Evolutionary conservation across 208 protist species (phyloP), one percentile per base, ranked within the genome.

Genomic region (Trypanosoma avium): DNA sequence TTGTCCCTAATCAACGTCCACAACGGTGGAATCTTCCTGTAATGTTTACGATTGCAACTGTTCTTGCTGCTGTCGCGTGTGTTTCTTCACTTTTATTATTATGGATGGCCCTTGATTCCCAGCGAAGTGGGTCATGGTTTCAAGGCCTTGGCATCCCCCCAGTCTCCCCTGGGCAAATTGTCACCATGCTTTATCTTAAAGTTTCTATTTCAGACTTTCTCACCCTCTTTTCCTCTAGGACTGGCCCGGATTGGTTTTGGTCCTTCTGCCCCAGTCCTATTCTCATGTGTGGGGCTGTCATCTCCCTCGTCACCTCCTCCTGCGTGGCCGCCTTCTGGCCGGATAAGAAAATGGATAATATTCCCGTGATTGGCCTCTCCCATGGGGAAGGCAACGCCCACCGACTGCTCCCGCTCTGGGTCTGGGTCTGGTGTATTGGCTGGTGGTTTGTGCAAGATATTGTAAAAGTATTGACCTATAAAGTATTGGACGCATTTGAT

Each of bases 391-490:
- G 30, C 4, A 6, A 13, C 6, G 27, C 54, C 45, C 67, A 82
- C 43, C 67, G 48, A 49, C 46, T 77, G 27, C 55, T 71, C 33
- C 74, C 79, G 19, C 50, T 84, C n/a, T 78, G 52, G 57, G 60
- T 84, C 6, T 84, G 78, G 78, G 21, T 77, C 35, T 81, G 79
- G 64, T 81, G 78, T 42, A 43, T 84, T 26, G 26, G 70, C 8
- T 86, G 70, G 72, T 86, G 79, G 79, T 73, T 79, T 55, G 36
- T 86, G 42, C 79, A 86, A 61, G 79, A 85, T 32, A 52, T 61
- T 30, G 17, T 17, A 21, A 78, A 81, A 71, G 52, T 85, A n/a
- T 13, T 63, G 5, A 53, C 54, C 13, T 70, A 46, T 36, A 42
- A 38, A 15, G 5, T 78, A 3, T 4, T 86, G n/a, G 46, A 69